A percentile compares a stretch with the other conserved stretches of the same genome.
Evolutionary conservation across 2,329 filamentous ascomycete genomes (phyloP).

Genomic region (Colletotrichum sp.): DNA sequence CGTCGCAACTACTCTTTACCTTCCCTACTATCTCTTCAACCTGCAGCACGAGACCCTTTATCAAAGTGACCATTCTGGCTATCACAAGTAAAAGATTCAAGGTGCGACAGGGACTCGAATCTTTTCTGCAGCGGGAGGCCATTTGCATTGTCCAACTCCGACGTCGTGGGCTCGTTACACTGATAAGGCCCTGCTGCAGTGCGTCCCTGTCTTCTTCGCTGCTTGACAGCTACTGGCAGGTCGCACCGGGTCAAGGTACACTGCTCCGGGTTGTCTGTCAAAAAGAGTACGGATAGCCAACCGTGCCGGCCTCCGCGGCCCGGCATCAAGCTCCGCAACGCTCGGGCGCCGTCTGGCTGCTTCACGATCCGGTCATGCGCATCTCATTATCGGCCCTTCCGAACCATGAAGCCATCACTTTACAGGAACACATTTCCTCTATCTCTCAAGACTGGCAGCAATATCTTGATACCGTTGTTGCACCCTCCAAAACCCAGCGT

Average conservation of each 20-base stretch:
- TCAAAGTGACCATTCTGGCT: not conserved
- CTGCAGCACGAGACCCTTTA: not conserved
- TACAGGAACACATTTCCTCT: not conserved
- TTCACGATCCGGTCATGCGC: not conserved
- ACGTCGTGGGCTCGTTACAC: constrained; percentile 8
- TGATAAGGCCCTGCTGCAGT: not conserved
- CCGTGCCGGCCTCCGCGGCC: not conserved
- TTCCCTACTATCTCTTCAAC: not conserved
- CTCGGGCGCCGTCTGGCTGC: not conserved
- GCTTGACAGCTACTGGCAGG: not conserved
- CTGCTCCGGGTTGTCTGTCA: not conserved
- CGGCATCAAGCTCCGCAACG: accelerated
- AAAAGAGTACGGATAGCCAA: accelerated
- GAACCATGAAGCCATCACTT: accelerated
- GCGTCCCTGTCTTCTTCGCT: not conserved
- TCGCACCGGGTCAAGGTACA: not conserved
- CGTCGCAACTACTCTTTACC: not conserved
- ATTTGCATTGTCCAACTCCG: not conserved
- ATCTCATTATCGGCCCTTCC: not conserved
- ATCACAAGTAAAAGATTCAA: not conserved
- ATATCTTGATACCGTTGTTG: not conserved
- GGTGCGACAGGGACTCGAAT: not conserved
- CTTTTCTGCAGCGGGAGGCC: not conserved
- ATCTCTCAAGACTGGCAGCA: not conserved
- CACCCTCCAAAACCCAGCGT: not conserved